A percentile compares a stretch with the other conserved stretches of the same genome.
phyloP scores from a whole-genome alignment of 1,284 basidiomycete species.

The Grifola frondosa region DNA sequence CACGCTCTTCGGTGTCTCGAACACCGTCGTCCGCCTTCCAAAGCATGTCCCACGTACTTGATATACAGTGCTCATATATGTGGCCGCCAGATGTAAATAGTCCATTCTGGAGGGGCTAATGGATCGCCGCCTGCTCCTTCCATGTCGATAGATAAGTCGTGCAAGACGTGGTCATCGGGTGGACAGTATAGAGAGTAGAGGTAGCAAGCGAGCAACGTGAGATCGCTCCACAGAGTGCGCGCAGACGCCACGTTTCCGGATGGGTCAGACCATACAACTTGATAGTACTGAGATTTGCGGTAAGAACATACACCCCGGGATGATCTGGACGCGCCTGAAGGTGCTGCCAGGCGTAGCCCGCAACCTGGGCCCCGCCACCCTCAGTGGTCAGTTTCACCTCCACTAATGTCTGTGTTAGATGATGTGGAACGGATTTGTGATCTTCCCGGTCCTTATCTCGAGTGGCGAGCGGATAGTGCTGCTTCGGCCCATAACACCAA shows the following conservation, averaged over 20 bases:
- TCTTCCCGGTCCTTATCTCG: not conserved
- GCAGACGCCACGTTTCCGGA: not conserved
- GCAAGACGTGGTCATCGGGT: not conserved
- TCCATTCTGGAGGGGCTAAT: not conserved
- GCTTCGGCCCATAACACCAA: not conserved
- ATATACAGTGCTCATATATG: not conserved
- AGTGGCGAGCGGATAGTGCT: too few species aligned
- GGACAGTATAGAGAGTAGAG: conserved; percentile 6
- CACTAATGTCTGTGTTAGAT: conserved; percentile 6
- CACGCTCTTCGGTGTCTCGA: not conserved
- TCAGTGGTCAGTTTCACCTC: conserved; percentile 2
- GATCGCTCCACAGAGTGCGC: not conserved
- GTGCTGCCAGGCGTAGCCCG: conserved; percentile 5
- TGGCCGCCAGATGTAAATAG: not conserved
- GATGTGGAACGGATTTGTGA: conserved; percentile 2
- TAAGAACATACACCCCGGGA: conserved; percentile 8
- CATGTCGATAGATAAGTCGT: not conserved
- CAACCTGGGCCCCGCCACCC: conserved; percentile 1
- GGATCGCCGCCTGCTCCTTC: too few species aligned
- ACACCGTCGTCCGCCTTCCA: conserved; percentile 2
- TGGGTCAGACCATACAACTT: conserved; percentile 7
- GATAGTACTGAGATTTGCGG: conserved; percentile 5
- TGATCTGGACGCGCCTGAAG: conserved; percentile 11
- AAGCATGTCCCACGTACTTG: not conserved
- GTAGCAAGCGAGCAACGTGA: conserved; percentile 1